Percentiles rank a stretch among this genome's conserved stretches.
phyloP scores from a whole-genome alignment of 495 filamentous ascomycete species.

The Letharia columbiana region DNA sequence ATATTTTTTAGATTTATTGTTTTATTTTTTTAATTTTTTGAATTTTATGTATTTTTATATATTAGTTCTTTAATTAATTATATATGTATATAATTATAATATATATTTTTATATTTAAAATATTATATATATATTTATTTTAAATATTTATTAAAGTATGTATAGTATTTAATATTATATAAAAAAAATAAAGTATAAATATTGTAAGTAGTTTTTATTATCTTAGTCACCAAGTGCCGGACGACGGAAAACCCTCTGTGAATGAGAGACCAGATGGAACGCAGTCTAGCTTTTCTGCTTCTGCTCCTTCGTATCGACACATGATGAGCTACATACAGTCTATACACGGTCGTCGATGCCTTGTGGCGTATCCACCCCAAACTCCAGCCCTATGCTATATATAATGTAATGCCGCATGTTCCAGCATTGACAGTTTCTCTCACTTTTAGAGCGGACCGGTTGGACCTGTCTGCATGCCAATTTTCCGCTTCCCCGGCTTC shows the following conservation, averaged over 20 bases:
- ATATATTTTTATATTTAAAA: no score
- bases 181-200: no score
- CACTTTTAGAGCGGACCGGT: slow-evolving; percentile 20
- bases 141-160: no score
- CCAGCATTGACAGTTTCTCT: neutral
- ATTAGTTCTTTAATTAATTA: no score
- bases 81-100: no score
- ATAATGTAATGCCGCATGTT: neutral
- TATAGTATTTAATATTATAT: no score
- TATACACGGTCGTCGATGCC: neutral
- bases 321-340: neutral
- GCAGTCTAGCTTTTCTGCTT: neutral
- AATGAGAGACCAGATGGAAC: no score
- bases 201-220: no score
- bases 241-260: neutral
- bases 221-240: neutral
- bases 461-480: slow-evolving; percentile 12
- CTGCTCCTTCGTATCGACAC: neutral
- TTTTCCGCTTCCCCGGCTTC: slow-evolving; percentile 13
- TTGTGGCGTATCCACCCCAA: neutral
- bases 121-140: no score
- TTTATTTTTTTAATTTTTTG: no score
- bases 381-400: neutral
- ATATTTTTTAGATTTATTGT: no score
- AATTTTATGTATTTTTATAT: no score